These are phyloP conservation scores for Colletotrichum higginsianum DNA, from an alignment of 2,329 filamentous ascomycete genomes.

Conservation along the genomic window DNA sequence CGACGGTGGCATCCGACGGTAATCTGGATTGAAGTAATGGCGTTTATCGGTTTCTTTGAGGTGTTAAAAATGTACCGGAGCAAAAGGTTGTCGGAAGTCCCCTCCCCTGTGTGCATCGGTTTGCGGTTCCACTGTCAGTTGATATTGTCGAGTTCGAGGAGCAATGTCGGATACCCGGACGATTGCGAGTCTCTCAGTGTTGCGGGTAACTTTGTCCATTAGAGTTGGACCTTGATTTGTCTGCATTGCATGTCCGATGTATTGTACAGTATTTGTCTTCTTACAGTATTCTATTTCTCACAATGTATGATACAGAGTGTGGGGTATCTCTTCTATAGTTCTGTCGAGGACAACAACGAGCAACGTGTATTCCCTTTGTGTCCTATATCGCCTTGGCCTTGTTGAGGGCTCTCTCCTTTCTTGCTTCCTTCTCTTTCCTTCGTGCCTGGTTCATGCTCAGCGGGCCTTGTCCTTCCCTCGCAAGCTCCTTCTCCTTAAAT, in stretches of 20 bases:
- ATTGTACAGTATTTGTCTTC: slow-evolving; percentile 35
- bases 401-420: slow-evolving; percentile 54
- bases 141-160: slow-evolving; percentile 11
- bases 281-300: slow-evolving; percentile 22
- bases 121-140: slow-evolving; percentile 27
- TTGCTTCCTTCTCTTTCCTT: slow-evolving; percentile 74
- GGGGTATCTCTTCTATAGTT: slow-evolving; percentile 38
- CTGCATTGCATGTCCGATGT: slow-evolving; percentile 5
- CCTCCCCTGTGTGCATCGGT: slow-evolving; percentile 14
- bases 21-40: slow-evolving; percentile 19
- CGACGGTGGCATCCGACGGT: slow-evolving; percentile 22
- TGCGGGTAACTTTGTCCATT: slow-evolving; percentile 2
- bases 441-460: slow-evolving; percentile 78
- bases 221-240: slow-evolving; percentile 8
- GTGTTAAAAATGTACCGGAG: slow-evolving; percentile 25
- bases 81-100: slow-evolving; percentile 10
- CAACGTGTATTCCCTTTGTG: background rate
- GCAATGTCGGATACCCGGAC: slow-evolving; percentile 22
- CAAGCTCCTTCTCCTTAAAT: slow-evolving; percentile 64
- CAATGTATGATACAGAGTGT: slow-evolving; percentile 31
- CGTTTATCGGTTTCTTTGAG: slow-evolving; percentile 21
- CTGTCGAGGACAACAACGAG: background rate
- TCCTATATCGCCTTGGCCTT: slow-evolving; percentile 36
- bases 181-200: slow-evolving; percentile 12
- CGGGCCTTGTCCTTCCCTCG: slow-evolving; percentile 59